A percentile compares a stretch with the other conserved stretches of the same genome.
Evolutionary conservation across 73 alveolate species (phyloP).

Genomic region (Symbiodinium pilosum): DNA sequence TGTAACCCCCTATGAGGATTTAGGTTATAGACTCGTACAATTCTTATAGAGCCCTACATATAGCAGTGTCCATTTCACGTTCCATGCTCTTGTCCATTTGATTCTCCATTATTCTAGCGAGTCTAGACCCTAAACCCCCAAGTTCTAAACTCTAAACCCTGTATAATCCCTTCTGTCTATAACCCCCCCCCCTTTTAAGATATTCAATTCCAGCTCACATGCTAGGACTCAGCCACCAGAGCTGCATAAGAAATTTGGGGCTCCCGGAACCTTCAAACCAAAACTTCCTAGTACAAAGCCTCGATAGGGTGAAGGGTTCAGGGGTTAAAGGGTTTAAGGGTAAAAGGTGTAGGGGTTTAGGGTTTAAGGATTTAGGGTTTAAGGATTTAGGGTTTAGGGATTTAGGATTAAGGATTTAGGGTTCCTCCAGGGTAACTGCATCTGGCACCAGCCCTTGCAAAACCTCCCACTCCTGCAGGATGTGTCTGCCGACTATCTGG

Average conservation of each 20-base stretch:
- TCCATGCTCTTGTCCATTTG: no score
- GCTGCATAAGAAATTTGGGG: not conserved
- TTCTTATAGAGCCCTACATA: no score
- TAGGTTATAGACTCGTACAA: no score
- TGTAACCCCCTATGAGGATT: no score
- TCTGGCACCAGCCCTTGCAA: not conserved
- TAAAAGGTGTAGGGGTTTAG: no score
- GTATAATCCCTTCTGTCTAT: not conserved
- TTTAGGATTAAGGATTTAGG: no score
- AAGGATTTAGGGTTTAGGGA: not conserved
- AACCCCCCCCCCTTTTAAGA: not conserved
- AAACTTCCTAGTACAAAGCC: not conserved
- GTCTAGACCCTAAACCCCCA: not conserved
- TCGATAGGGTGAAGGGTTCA: not conserved
- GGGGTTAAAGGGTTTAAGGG: not conserved
- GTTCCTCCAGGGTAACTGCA: not conserved
- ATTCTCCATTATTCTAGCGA: no score
- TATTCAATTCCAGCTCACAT: not conserved
- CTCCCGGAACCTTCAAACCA: not conserved
- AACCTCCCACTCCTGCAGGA: not conserved
- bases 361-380: not conserved
- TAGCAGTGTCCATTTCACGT: no score
- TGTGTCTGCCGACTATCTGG: not conserved
- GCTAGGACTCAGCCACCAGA: not conserved
- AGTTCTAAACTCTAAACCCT: not conserved